phyloP scores from a whole-genome alignment of 2,329 filamentous ascomycete species.

The Alternaria rosae region DNA sequence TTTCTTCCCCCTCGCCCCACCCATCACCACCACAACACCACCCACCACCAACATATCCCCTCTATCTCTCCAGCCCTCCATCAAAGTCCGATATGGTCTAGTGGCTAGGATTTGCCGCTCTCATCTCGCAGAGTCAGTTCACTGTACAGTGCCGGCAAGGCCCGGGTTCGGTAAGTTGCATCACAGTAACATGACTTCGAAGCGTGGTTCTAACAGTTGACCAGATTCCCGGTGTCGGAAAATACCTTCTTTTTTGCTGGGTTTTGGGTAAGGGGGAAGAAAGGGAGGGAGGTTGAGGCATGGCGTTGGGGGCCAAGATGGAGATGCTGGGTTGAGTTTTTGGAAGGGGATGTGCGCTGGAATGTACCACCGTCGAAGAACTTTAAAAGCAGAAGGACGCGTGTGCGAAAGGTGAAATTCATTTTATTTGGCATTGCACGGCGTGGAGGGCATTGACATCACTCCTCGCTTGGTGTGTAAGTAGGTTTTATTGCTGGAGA shows the following conservation, averaged over 20 bases:
- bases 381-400: neutral
- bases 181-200: neutral
- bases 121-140: conserved; percentile 17
- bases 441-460: no score
- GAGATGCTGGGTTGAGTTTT: neutral
- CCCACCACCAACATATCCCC: neutral
- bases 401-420: neutral
- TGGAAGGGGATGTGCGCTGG: neutral
- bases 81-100: conserved; percentile 25
- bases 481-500: neutral
- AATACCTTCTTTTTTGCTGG: conserved; percentile 9
- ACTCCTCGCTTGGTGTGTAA: no score
- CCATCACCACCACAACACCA: neutral
- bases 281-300: neutral
- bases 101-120: conserved; percentile 26
- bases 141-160: conserved; percentile 21
- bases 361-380: neutral
- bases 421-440: neutral
- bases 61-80: neutral
- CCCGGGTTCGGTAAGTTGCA: conserved; percentile 19
- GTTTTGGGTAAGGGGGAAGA: neutral
- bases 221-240: conserved; percentile 27
- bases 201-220: neutral
- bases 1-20: neutral
- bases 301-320: neutral